Evolutionary conservation across 2,329 filamentous ascomycete genomes (phyloP).

Genomic region (Aschersonia sp.): DNA sequence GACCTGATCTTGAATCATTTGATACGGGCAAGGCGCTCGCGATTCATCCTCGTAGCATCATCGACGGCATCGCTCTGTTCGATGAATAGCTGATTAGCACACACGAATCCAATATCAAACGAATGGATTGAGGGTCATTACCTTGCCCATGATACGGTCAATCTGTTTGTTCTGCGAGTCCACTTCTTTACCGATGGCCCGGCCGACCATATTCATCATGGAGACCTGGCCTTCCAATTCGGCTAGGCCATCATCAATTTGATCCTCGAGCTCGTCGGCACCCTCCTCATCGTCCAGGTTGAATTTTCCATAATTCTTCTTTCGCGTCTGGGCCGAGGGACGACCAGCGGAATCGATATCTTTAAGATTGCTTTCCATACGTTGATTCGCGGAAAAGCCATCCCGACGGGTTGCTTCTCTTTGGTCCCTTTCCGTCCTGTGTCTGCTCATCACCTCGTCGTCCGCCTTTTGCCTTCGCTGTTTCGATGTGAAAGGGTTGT

Average conservation of each 20-base stretch:
- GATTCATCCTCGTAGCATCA: slow-evolving; percentile 68
- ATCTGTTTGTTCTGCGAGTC: slow-evolving; percentile 64
- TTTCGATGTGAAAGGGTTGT: slow-evolving; percentile 63
- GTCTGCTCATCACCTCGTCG: slow-evolving; percentile 52
- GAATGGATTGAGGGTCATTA: slow-evolving; percentile 15
- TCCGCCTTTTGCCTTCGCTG: slow-evolving; percentile 51
- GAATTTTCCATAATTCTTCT: slow-evolving; percentile 45
- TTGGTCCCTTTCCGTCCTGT: slow-evolving; percentile 49
- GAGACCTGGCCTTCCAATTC: slow-evolving; percentile 58
- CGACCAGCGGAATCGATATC: slow-evolving; percentile 19
- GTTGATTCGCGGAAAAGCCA: slow-evolving; percentile 34
- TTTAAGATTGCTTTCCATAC: slow-evolving; percentile 36
- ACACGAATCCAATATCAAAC: not conserved
- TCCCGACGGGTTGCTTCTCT: slow-evolving; percentile 46
- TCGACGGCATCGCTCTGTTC: slow-evolving; percentile 69
- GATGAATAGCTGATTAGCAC: slow-evolving; percentile 13
- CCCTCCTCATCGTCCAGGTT: slow-evolving; percentile 55
- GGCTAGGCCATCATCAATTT: slow-evolving; percentile 44
- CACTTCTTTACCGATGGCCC: slow-evolving; percentile 61
- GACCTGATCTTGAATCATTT: slow-evolving; percentile 11
- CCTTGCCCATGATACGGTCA: slow-evolving; percentile 66
- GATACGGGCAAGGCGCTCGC: slow-evolving; percentile 54
- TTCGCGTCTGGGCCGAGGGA: slow-evolving; percentile 16
- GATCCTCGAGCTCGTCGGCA: slow-evolving; percentile 27
- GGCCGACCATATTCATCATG: slow-evolving; percentile 58